Evolutionary conservation across 2,329 filamentous ascomycete genomes (phyloP), one percentile per base, ranked within the genome.

Genomic region (Gyromitra esculenta): DNA sequence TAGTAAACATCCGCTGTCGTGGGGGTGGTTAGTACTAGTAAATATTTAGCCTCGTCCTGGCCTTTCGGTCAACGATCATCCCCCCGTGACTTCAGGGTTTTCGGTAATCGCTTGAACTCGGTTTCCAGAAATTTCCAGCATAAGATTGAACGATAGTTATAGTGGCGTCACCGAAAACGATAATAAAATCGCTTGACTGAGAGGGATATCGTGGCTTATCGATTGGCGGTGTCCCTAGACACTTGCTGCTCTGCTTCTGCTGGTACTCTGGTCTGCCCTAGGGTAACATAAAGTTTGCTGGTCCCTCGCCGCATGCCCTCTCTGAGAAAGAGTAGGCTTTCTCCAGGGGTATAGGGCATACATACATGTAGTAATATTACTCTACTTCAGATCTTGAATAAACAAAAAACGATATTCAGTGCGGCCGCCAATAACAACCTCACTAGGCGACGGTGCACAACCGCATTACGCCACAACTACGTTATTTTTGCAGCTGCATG

Each of bases 401-500:
- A 69, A 69, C 9, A 69, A 69, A 60, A 69, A 37, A 52, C 18
- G 65, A 68, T 68, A 35, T 59, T 37, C 54, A 41, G 15, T 60
- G 70, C 62, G 62, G 70, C 52, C 41, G 69, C 69, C 69, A 73
- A 65, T 73, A 41, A 65, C 35, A 65, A n/a, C 31, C 8, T 48
- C 31, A 15, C 35, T 18, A 35, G 39, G 7, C 6, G 18, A 37
- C 11, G 43, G 21, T 39, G 11, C 45, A 21, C 15, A 48, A 43
- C 57, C 45, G 59, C 50, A 73, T 73, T 73, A 67, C 70, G 70
- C 70, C 70, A 67, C 70, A 67, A 60, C 63, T 67, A 73, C 62
- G 70, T 67, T 66, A 21, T 48, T 65, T 15, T 57, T 21, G 35
- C 60, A 73, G 69, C 69, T 62, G 66, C 60, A 72, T 66, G 50